Conservation (phyloP, 805 yeast species). For the Wickerhamiella qilinensis region DNA sequence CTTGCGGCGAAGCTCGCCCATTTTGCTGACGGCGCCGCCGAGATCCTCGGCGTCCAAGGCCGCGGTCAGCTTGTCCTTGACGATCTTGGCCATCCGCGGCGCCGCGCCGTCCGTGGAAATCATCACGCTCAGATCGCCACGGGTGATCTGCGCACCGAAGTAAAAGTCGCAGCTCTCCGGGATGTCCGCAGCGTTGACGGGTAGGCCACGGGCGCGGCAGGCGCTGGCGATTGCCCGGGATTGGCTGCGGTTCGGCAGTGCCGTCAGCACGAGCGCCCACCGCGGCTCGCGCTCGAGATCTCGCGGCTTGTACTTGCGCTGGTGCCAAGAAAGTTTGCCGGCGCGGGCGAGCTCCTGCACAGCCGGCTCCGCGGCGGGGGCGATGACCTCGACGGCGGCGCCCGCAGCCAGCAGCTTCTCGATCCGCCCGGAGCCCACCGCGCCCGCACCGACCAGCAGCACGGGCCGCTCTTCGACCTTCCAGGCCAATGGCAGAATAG, state of each 20-base stretch:
- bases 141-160: slow-evolving; percentile 63
- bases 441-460: slow-evolving; percentile 53
- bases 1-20: slow-evolving; percentile 37
- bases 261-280: slow-evolving; percentile 55
- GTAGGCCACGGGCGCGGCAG: slow-evolving; percentile 31
- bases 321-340: slow-evolving; percentile 6
- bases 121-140: slow-evolving; percentile 64
- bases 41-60: slow-evolving; percentile 27
- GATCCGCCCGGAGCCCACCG: slow-evolving; percentile 56
- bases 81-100: slow-evolving; percentile 54
- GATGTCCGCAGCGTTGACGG: slow-evolving; percentile 68
- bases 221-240: slow-evolving; percentile 41
- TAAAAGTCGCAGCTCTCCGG: slow-evolving; percentile 76
- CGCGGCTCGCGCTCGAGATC: slow-evolving; percentile 21
- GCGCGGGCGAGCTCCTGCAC: slow-evolving; percentile 29
- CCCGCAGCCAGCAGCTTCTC: slow-evolving; percentile 51
- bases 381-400: slow-evolving; percentile 51
- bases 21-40: slow-evolving; percentile 40
- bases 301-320: slow-evolving; percentile 6
- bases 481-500: slow-evolving; percentile 1
- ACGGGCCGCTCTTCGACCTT: slow-evolving; percentile 33
- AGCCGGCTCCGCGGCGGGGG: slow-evolving; percentile 29
- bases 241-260: slow-evolving; percentile 52
- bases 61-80: slow-evolving; percentile 37
- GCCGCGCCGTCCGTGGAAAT: slow-evolving; percentile 72